Evolutionary conservation across 1,139 yeast species (phyloP).

Genomic region (Sugiyamaella castrensis): DNA sequence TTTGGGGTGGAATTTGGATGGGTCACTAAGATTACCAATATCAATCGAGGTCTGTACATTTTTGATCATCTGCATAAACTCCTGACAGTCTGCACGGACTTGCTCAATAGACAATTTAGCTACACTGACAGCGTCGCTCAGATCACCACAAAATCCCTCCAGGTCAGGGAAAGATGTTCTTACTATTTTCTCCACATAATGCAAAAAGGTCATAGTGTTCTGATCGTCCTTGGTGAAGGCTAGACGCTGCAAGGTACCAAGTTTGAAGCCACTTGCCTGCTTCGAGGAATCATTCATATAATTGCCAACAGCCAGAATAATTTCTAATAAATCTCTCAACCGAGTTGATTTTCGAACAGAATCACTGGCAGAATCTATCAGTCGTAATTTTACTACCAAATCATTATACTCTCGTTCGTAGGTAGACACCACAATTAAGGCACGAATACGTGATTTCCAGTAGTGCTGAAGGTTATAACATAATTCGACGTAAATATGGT

Average conservation of each 20-base stretch:
- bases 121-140: constrained; percentile 57
- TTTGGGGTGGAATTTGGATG: constrained; percentile 66
- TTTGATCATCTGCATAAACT: constrained; percentile 53
- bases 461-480: constrained; percentile 75
- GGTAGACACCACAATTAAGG: constrained; percentile 62
- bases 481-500: constrained; percentile 71
- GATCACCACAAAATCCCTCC: constrained; percentile 73
- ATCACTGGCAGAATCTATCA: constrained; percentile 65
- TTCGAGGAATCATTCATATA: constrained; percentile 85
- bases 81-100: constrained; percentile 65
- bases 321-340: constrained; percentile 63
- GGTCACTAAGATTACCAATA: constrained; percentile 73
- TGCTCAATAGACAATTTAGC: constrained; percentile 76
- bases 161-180: constrained; percentile 75
- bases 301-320: constrained; percentile 84
- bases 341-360: constrained; percentile 61
- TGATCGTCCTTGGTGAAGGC: constrained; percentile 82
- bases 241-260: constrained; percentile 77
- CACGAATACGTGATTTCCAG: constrained; percentile 85
- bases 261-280: constrained; percentile 78
- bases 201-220: constrained; percentile 77
- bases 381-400: constrained; percentile 56
- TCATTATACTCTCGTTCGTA: constrained; percentile 75
- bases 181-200: constrained; percentile 79
- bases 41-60: constrained; percentile 56